Conservation (phyloP, 768 basidiomycete species). For the Trametes cingulata region DNA sequence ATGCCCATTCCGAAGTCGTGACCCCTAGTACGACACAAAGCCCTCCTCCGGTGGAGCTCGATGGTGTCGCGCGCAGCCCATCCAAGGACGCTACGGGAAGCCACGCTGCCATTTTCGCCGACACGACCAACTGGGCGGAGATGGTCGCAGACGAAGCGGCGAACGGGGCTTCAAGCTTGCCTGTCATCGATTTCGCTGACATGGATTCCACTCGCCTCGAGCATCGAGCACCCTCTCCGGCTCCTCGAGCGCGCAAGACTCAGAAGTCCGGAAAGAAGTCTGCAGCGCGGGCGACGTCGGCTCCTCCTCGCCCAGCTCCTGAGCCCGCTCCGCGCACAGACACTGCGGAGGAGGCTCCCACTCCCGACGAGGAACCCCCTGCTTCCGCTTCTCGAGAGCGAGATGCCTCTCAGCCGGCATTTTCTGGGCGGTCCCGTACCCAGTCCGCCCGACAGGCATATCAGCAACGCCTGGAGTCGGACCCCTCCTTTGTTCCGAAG, state of each 20-base stretch:
- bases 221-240: conserved; percentile 22
- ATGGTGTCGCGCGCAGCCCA: conserved; percentile 9
- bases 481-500: conserved; percentile 88
- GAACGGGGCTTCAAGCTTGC: conserved; percentile 67
- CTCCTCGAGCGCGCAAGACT: conserved; percentile 25
- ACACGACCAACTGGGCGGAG: conserved; percentile 71
- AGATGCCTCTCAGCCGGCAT: conserved; percentile 29
- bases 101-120: conserved; percentile 47
- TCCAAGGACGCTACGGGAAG: conserved; percentile 35
- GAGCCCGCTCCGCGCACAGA: conserved; percentile 31
- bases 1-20: conserved; percentile 52
- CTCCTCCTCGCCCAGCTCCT: conserved; percentile 37
- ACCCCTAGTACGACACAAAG: conserved; percentile 73
- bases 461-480: conserved; percentile 75
- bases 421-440: conserved; percentile 42
- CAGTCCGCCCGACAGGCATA: conserved; percentile 83
- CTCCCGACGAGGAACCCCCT: conserved; percentile 33
- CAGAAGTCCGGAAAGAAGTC: conserved; percentile 38
- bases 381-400: conserved; percentile 41
- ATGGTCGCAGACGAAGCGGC: conserved; percentile 76
- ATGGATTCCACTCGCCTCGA: conserved; percentile 38
- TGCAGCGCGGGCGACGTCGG: conserved; percentile 29
- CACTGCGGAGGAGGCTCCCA: conserved; percentile 22
- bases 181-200: conserved; percentile 81
- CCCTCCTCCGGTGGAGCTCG: conserved; percentile 37